phyloP scores from a whole-genome alignment of 192 early-diverging fungal genomes.

The Chytriomyces sp. region DNA sequence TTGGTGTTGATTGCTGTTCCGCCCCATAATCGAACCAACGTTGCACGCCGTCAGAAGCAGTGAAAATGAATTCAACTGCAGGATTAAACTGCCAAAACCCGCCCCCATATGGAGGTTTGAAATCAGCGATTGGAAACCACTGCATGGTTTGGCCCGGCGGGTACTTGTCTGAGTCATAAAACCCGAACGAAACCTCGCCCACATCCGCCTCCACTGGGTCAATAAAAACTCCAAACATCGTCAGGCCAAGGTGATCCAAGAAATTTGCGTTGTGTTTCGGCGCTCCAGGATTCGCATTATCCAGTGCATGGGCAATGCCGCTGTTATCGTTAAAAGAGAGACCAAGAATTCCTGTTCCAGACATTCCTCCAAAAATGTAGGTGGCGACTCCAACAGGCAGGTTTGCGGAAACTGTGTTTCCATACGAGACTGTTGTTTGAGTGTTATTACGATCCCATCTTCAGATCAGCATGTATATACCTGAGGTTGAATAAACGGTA shows the following conservation, averaged over 20 bases:
- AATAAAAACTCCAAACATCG: slow-evolving; percentile 19
- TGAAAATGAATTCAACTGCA: neutral
- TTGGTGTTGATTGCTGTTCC: neutral
- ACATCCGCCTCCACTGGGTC: neutral
- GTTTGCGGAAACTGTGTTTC: slow-evolving; percentile 10
- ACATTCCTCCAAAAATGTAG: neutral
- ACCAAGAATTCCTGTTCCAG: neutral
- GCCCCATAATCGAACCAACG: no score
- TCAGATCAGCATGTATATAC: no score
- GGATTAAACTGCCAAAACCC: slow-evolving; percentile 12
- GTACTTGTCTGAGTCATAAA: neutral
- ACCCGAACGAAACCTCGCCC: slow-evolving; percentile 8
- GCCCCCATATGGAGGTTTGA: neutral
- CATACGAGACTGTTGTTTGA: slow-evolving; percentile 29
- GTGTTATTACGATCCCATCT: no score
- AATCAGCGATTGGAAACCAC: neutral
- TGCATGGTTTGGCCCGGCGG: neutral
- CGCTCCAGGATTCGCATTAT: no score
- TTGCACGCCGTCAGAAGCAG: no score
- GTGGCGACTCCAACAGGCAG: slow-evolving; percentile 11
- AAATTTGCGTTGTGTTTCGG: slow-evolving; percentile 21
- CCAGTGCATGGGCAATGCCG: slow-evolving; percentile 4
- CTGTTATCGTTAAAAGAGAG: neutral
- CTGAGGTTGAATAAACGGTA: neutral
- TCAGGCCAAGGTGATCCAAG: neutral